Evolutionary conservation across 805 yeast genomes (phyloP).

Genomic region (Hanseniaspora vineae): DNA sequence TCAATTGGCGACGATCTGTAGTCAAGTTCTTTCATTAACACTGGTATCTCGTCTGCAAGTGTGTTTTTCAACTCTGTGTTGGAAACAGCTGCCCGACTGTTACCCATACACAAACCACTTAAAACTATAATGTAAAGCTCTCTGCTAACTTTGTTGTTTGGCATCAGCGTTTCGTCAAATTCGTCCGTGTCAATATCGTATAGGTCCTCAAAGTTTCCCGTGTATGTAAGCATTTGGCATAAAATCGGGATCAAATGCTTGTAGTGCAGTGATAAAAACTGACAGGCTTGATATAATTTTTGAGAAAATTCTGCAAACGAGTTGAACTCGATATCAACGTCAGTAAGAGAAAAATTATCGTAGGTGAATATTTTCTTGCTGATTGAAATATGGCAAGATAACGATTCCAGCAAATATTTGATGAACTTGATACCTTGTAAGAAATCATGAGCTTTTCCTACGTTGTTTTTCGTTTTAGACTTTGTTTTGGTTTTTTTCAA

Average conservation of each 20-base stretch:
- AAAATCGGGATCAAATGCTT: constrained; percentile 13
- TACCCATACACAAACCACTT: constrained; percentile 19
- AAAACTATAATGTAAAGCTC: constrained; percentile 17
- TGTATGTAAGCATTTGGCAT: constrained; percentile 15
- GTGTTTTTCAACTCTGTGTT: too few relatives aligned
- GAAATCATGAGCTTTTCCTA: background rate
- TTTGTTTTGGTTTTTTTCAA: background rate
- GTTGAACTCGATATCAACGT: constrained; percentile 5
- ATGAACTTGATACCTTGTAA: background rate
- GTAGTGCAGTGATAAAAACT: constrained; percentile 20
- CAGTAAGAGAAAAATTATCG: constrained; percentile 1
- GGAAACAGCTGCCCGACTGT: too few relatives aligned
- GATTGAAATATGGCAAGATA: constrained; percentile 1
- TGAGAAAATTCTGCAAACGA: constrained; percentile 1
- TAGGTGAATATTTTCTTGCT: background rate
- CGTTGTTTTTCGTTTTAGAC: background rate
- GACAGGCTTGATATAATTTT: constrained; percentile 19
- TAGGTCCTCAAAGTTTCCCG: constrained; percentile 11
- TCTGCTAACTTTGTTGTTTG: constrained; percentile 11
- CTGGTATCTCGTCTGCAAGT: too few relatives aligned
- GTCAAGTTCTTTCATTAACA: too few relatives aligned
- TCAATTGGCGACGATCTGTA: too few relatives aligned
- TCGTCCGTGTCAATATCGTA: constrained; percentile 4
- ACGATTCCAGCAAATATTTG: background rate
- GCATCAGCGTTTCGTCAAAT: constrained; percentile 10